Percentiles rank a stretch among this genome's conserved stretches.
These are phyloP conservation scores for Microbotryum saponariae DNA, from an alignment of 1,284 basidiomycete genomes.

Conservation along the genomic window DNA sequence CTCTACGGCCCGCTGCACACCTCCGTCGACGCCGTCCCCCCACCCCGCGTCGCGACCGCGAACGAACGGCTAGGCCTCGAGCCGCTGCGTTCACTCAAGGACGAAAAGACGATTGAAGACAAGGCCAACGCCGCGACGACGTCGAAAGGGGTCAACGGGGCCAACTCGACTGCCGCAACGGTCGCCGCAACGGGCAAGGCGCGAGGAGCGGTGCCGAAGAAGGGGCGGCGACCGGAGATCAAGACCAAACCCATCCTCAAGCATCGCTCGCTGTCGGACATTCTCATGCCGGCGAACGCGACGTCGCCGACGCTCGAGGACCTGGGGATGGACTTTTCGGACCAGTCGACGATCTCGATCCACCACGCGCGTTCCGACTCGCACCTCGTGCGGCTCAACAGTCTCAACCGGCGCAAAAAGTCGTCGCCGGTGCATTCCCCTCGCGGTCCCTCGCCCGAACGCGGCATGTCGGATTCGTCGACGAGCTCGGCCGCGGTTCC, in stretches of 20 bases:
- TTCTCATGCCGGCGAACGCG: slow-evolving; percentile 52
- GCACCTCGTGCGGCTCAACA: slow-evolving; percentile 31
- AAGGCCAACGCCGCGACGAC: slow-evolving; percentile 9
- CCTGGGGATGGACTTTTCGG: slow-evolving; percentile 31
- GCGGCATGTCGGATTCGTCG: slow-evolving; percentile 23
- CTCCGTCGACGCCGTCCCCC: slow-evolving; percentile 61
- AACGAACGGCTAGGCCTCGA: slow-evolving; percentile 50
- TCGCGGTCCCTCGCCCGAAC: slow-evolving; percentile 23
- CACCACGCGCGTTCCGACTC: slow-evolving; percentile 29
- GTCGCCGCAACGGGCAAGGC: slow-evolving; percentile 38
- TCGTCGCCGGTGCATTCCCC: slow-evolving; percentile 22
- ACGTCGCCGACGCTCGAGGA: slow-evolving; percentile 47
- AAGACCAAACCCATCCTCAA: slow-evolving; percentile 82
- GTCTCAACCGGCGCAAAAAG: slow-evolving; percentile 23
- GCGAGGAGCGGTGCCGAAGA: background rate
- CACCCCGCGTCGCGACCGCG: slow-evolving; percentile 48
- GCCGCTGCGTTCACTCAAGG: slow-evolving; percentile 27
- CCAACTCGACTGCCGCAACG: slow-evolving; percentile 43
- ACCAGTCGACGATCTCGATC: slow-evolving; percentile 26
- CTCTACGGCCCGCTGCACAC: slow-evolving; percentile 95
- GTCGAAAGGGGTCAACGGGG: slow-evolving; percentile 22
- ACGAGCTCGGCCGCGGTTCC: slow-evolving; percentile 9
- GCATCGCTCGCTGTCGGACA: slow-evolving; percentile 84
- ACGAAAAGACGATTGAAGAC: slow-evolving; percentile 29
- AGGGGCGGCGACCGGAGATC: slow-evolving; percentile 13